Percentiles rank a stretch among this genome's conserved stretches.
These are phyloP conservation scores for Gossypium trilobum DNA, from an alignment of 441 rosid genomes.

Conservation along the genomic window DNA sequence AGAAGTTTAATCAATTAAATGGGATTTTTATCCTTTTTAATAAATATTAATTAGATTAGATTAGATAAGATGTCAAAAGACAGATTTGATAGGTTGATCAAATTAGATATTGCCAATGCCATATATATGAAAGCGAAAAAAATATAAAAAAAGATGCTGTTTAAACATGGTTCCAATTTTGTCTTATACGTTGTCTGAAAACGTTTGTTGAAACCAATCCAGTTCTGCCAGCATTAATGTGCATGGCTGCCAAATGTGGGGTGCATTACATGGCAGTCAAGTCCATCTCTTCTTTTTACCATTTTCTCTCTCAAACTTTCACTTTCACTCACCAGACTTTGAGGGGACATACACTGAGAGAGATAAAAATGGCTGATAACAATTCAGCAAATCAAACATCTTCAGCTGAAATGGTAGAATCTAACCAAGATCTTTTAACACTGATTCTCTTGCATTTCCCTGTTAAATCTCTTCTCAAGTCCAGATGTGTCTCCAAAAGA, in stretches of 20 bases:
- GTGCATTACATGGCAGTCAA: neutral
- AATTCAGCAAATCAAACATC: neutral
- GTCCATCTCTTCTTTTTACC: neutral
- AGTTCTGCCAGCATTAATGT: neutral
- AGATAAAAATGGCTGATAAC: neutral
- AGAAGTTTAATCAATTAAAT: too few species aligned
- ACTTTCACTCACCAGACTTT: neutral
- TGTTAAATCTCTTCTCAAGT: constrained; percentile 36
- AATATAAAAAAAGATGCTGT: neutral
- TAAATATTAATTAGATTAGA: constrained; percentile 1
- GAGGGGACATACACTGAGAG: neutral
- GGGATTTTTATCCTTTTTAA: neutral
- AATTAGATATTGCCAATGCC: neutral
- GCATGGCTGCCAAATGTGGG: neutral
- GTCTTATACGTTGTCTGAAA: neutral
- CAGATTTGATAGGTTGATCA: neutral
- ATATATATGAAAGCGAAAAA: neutral
- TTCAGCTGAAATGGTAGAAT: constrained; percentile 26
- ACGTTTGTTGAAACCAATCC: neutral
- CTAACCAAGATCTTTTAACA: constrained; percentile 29
- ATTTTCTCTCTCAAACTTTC: neutral
- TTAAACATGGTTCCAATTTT: neutral
- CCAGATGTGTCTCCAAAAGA: constrained; percentile 38
- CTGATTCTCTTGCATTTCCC: constrained; percentile 36
- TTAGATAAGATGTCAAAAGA: constrained; percentile 1